These are phyloP conservation scores for Argentina anserina DNA, from an alignment of 306 rosid genomes.

Conservation along the genomic window DNA sequence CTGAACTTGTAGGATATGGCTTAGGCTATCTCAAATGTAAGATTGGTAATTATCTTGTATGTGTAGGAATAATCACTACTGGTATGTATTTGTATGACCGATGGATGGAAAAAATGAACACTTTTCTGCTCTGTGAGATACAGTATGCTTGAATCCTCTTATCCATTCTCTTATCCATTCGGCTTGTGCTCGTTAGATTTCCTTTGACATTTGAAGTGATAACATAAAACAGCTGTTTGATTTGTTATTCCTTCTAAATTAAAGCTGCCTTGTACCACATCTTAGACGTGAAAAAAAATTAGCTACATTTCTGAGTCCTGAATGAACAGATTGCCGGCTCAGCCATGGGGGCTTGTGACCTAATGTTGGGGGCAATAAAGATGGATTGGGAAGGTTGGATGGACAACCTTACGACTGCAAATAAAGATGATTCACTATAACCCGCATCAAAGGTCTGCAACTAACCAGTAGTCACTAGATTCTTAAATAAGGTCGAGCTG, in stretches of 20 bases:
- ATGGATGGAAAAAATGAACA: slow-evolving; percentile 16
- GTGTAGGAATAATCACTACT: slow-evolving; percentile 23
- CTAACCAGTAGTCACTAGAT: too few species aligned
- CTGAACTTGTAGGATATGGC: slow-evolving; percentile 38
- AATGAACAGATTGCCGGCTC: neutral
- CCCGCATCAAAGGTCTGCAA: too few species aligned
- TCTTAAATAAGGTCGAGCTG: too few species aligned
- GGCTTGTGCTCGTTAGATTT: neutral
- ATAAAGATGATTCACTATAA: too few species aligned
- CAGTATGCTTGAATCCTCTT: neutral
- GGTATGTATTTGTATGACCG: slow-evolving; percentile 8
- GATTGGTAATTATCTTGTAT: slow-evolving; percentile 20
- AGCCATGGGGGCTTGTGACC: neutral
- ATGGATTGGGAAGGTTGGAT: neutral
- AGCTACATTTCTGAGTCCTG: neutral
- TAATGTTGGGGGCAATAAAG: neutral
- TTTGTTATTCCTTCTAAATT: neutral
- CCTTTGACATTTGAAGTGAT: neutral
- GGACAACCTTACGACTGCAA: neutral
- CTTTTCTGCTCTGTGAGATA: neutral
- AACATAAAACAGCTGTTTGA: neutral
- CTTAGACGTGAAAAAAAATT: neutral
- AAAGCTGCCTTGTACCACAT: neutral
- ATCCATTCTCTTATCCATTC: neutral
- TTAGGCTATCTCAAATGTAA: slow-evolving; percentile 20